Percentiles rank a stretch among this genome's conserved stretches.
phyloP scores from a whole-genome alignment of 1,139 yeast genomes.

The Entelexis paramagnoliae region DNA sequence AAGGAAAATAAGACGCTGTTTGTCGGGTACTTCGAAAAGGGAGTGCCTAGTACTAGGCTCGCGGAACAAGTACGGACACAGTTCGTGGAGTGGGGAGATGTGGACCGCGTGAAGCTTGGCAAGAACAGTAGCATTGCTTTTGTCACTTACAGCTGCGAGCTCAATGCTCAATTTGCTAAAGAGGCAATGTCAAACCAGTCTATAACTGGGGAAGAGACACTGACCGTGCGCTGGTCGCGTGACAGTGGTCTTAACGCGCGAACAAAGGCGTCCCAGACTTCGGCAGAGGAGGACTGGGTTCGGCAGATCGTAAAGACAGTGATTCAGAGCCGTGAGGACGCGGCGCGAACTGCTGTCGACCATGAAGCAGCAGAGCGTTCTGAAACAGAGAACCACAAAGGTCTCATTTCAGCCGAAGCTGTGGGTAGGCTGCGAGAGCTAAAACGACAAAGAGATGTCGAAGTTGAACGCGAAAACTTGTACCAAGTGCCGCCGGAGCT shows the following conservation, averaged over 20 bases:
- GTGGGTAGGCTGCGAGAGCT: background rate
- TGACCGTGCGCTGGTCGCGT: constrained; percentile 72
- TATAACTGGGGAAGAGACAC: constrained; percentile 51
- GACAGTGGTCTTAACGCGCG: too few relatives aligned
- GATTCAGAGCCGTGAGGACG: background rate
- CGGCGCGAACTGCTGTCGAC: too few relatives aligned
- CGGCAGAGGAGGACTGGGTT: constrained; percentile 36
- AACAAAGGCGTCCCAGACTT: constrained; percentile 29
- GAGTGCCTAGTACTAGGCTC: constrained; percentile 37
- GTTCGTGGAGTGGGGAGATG: constrained; percentile 67
- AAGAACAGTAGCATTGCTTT: constrained; percentile 62
- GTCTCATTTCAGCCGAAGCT: background rate
- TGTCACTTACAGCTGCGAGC: constrained; percentile 56
- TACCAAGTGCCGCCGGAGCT: too few relatives aligned
- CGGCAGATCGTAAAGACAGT: constrained; percentile 6
- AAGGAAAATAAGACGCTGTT: constrained; percentile 62
- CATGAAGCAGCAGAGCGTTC: background rate
- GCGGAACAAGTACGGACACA: constrained; percentile 29
- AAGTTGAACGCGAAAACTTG: too few relatives aligned
- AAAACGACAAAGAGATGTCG: background rate
- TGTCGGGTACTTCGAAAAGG: constrained; percentile 53
- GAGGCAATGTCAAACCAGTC: constrained; percentile 87
- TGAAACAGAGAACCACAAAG: background rate
- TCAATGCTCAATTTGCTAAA: constrained; percentile 83
- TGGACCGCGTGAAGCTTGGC: constrained; percentile 41